Conservation (phyloP, 352 stramenopile genomes). For the Pythium dissimile region DNA sequence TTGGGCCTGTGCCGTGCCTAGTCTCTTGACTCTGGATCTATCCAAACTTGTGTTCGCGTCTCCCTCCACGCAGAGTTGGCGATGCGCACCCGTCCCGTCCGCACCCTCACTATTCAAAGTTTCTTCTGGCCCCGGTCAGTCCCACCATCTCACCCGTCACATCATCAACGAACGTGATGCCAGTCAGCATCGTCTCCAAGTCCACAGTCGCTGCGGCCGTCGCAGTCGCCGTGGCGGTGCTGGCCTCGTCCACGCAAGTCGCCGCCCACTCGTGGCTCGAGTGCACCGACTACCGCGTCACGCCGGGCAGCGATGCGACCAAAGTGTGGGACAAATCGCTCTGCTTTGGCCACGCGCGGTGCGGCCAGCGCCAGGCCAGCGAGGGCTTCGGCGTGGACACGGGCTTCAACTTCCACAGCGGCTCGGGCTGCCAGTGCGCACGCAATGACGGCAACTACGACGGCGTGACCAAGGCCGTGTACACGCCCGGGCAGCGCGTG, state of each 20-base stretch:
- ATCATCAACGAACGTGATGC: no score
- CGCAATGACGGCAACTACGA: conserved; percentile 18
- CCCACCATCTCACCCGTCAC: no score
- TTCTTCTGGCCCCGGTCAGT: no score
- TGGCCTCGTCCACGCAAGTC: neutral
- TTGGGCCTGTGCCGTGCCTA: no score
- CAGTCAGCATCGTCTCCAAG: no score
- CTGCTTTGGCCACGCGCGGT: conserved; percentile 26
- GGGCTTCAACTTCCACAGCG: conserved; percentile 25
- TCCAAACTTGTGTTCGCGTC: no score
- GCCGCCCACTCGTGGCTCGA: conserved; percentile 28
- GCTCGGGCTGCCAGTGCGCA: conserved; percentile 22
- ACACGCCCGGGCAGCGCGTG: conserved; percentile 32
- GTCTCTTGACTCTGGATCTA: no score
- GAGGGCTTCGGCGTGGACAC: conserved; percentile 30
- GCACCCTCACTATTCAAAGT: no score
- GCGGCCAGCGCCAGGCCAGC: conserved; percentile 19
- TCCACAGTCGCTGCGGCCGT: neutral
- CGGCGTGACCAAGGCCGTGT: conserved; percentile 18
- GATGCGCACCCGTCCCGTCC: no score
- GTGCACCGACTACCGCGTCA: conserved; percentile 34
- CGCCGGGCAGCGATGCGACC: conserved; percentile 4
- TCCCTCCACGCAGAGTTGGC: no score
- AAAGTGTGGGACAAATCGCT: conserved; percentile 23
- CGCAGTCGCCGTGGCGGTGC: neutral